These are phyloP conservation scores for Calonectria crousiana DNA, from an alignment of 2,329 filamentous ascomycete genomes.

Conservation along the genomic window DNA sequence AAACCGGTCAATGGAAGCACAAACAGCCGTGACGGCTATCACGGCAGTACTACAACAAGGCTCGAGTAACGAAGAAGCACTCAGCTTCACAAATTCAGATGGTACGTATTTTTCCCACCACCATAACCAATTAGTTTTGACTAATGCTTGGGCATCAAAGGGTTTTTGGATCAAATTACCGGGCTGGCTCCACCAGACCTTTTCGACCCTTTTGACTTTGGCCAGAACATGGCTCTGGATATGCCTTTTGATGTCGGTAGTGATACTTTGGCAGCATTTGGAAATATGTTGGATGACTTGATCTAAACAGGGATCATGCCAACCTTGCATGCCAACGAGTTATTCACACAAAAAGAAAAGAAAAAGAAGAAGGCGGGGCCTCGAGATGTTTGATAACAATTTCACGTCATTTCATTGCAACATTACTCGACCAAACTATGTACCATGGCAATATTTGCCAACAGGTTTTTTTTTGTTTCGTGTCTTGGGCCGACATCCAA, in stretches of 20 bases:
- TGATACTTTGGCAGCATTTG: slow-evolving; percentile 18
- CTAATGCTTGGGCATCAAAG: background rate
- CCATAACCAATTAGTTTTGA: background rate
- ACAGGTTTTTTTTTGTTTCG: no score
- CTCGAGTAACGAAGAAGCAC: no score
- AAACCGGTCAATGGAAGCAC: slow-evolving; percentile 13
- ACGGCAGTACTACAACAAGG: background rate
- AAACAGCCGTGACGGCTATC: slow-evolving; percentile 14
- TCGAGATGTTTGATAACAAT: background rate
- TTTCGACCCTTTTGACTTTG: slow-evolving; percentile 24
- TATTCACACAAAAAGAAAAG: no score
- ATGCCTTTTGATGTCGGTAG: slow-evolving; percentile 18
- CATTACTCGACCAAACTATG: background rate
- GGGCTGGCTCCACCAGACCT: background rate
- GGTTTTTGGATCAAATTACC: background rate
- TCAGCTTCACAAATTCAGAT: background rate
- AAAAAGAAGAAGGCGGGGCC: background rate
- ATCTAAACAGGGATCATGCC: background rate
- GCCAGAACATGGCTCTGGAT: slow-evolving; percentile 30
- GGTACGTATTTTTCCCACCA: background rate
- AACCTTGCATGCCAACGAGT: background rate
- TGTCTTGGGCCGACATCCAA: background rate
- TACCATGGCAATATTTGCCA: background rate
- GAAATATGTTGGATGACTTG: slow-evolving; percentile 19
- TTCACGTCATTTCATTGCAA: background rate